Conservation (phyloP, 805 yeast species). For the Cyberlindnera amylophila region DNA sequence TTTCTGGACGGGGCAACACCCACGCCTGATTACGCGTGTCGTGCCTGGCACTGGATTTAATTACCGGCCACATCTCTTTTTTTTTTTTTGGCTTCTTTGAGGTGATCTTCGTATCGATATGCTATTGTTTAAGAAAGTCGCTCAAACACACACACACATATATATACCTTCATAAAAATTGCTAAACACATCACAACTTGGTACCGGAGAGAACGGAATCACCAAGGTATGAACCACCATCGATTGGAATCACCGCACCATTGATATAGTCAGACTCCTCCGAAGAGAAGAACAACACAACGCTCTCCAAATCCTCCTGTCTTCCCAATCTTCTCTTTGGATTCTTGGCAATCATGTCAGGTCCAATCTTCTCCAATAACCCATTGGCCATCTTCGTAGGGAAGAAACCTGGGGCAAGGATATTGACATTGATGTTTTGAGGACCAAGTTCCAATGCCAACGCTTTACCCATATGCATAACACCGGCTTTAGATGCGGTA, state of each 20-base stretch:
- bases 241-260: constrained; percentile 65
- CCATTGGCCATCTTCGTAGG: constrained; percentile 75
- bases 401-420: constrained; percentile 74
- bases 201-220: constrained; percentile 15
- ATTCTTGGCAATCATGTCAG: constrained; percentile 42
- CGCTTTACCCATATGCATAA: constrained; percentile 60
- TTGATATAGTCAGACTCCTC: constrained; percentile 58
- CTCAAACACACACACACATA: no score
- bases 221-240: constrained; percentile 59
- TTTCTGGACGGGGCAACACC: background rate
- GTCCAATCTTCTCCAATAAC: constrained; percentile 45
- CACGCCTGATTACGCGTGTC: no score
- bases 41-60: no score
- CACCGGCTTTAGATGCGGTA: constrained; percentile 71
- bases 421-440: constrained; percentile 61
- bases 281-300: constrained; percentile 52
- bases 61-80: no score
- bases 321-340: constrained; percentile 64
- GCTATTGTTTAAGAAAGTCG: no score
- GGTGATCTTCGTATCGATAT: no score
- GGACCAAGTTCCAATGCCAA: constrained; percentile 67
- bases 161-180: no score
- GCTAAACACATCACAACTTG: constrained; percentile 4
- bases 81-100: no score
- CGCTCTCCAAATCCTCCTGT: constrained; percentile 54